Percentiles rank a stretch among this genome's conserved stretches.
These are phyloP conservation scores for Metschnikowia shivogae DNA, from an alignment of 805 yeast genomes.

Conservation along the genomic window DNA sequence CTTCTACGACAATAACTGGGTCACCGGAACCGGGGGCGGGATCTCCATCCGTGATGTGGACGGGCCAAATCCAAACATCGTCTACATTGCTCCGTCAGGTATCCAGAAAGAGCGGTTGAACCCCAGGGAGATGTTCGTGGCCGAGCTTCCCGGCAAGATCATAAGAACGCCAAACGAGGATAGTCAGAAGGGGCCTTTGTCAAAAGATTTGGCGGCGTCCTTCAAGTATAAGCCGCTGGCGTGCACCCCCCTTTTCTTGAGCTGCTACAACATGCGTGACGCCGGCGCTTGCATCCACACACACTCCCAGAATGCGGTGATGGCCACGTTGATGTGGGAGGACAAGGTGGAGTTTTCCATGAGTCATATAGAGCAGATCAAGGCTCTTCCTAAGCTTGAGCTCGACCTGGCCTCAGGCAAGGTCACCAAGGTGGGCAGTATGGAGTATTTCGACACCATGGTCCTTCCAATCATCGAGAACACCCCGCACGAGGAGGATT, in stretches of 20 bases:
- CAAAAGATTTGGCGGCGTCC: slow-evolving; percentile 32
- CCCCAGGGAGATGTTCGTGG: slow-evolving; percentile 78
- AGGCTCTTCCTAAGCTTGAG: slow-evolving; percentile 69
- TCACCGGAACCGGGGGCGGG: slow-evolving; percentile 96
- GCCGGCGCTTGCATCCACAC: slow-evolving; percentile 96
- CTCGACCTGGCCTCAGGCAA: slow-evolving; percentile 27
- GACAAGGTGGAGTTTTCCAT: slow-evolving; percentile 67
- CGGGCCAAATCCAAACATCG: slow-evolving; percentile 40
- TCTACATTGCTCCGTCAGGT: slow-evolving; percentile 91
- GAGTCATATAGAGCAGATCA: slow-evolving; percentile 83
- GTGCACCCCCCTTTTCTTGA: slow-evolving; percentile 83
- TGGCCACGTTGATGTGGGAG: slow-evolving; percentile 64
- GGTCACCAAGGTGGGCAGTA: slow-evolving; percentile 59
- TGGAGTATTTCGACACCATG: slow-evolving; percentile 69
- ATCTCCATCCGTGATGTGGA: slow-evolving; percentile 63
- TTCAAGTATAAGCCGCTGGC: slow-evolving; percentile 79
- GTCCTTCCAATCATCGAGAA: slow-evolving; percentile 89
- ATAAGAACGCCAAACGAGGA: slow-evolving; percentile 52
- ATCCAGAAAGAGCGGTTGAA: slow-evolving; percentile 87
- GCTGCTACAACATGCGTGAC: slow-evolving; percentile 59
- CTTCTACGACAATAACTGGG: slow-evolving; percentile 84
- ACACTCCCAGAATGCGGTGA: slow-evolving; percentile 84
- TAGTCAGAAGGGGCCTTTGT: slow-evolving; percentile 12
- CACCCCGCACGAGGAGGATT: slow-evolving; percentile 82
- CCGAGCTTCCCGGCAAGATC: slow-evolving; percentile 52